Percentiles rank a stretch among this genome's conserved stretches.
phyloP scores from a whole-genome alignment of 768 basidiomycete species.

The Mycena indigotica region DNA sequence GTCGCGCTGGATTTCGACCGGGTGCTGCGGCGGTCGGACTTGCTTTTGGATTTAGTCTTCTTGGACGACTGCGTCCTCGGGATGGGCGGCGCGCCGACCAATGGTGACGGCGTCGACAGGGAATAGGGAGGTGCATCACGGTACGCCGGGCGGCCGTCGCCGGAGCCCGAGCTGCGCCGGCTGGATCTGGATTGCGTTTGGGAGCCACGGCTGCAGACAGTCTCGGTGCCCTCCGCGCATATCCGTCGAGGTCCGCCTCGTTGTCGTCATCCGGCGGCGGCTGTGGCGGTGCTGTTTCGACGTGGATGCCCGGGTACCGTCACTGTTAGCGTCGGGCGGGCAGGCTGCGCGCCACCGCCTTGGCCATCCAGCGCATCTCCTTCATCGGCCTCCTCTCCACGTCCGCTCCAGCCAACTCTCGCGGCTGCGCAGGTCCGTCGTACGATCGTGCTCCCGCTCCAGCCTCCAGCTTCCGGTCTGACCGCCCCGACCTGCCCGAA shows the following conservation, averaged over 20 bases:
- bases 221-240: neutral
- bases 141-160: neutral
- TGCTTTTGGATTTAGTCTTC: neutral
- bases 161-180: neutral
- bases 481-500: no score
- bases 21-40: neutral
- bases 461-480: no score
- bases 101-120: neutral
- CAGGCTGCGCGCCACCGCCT: no score
- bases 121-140: neutral
- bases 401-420: constrained; percentile 1
- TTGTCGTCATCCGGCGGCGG: neutral
- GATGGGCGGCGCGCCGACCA: neutral
- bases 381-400: constrained; percentile 2
- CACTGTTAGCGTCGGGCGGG: neutral
- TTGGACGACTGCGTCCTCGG: neutral
- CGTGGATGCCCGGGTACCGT: neutral
- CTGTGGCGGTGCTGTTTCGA: neutral
- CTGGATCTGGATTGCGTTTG: no score
- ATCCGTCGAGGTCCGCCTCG: constrained; percentile 10
- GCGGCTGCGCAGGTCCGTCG: neutral
- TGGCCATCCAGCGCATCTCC: constrained; percentile 3
- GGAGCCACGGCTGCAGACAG: no score
- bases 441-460: no score
- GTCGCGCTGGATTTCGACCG: constrained; percentile 5